Conservation (phyloP, 2,329 filamentous ascomycete genomes). For the Neopestalotiopsis sp. region DNA sequence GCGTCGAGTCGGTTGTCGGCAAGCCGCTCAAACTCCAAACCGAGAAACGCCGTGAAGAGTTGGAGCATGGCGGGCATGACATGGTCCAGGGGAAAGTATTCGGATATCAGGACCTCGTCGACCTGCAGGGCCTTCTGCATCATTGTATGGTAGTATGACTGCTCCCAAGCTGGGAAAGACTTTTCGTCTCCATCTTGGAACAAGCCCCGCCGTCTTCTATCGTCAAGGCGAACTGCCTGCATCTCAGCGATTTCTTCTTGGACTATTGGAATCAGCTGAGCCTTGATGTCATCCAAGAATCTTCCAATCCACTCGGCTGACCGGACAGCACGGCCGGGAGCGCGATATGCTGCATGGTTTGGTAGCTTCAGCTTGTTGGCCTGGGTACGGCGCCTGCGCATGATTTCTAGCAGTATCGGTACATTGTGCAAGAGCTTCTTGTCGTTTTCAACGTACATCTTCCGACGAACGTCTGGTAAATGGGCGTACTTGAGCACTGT, state of each 20-base stretch:
- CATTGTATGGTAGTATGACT: background rate
- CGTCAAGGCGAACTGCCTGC: background rate
- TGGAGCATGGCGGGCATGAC: slow-evolving; percentile 10
- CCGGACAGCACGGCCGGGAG: background rate
- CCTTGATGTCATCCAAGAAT: background rate
- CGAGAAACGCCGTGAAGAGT: slow-evolving; percentile 40
- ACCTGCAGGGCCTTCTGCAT: background rate
- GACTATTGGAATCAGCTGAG: background rate
- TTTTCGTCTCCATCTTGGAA: background rate
- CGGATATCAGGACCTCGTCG: background rate
- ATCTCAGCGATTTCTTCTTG: background rate
- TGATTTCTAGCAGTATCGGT: background rate
- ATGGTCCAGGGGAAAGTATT: slow-evolving; percentile 2
- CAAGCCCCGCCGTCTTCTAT: background rate
- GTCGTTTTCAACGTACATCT: background rate
- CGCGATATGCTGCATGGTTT: background rate
- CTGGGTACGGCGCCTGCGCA: background rate
- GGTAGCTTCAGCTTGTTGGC: background rate
- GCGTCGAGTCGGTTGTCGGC: slow-evolving; percentile 32
- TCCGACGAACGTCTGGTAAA: background rate
- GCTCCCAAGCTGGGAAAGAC: background rate
- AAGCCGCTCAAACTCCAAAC: slow-evolving; percentile 56
- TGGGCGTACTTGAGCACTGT: background rate
- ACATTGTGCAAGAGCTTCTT: background rate
- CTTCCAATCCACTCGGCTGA: background rate